Percentiles rank a stretch among this genome's conserved stretches.
phyloP scores from a whole-genome alignment of 129 eudicot species.

The Centrapalus pauciflorus region DNA sequence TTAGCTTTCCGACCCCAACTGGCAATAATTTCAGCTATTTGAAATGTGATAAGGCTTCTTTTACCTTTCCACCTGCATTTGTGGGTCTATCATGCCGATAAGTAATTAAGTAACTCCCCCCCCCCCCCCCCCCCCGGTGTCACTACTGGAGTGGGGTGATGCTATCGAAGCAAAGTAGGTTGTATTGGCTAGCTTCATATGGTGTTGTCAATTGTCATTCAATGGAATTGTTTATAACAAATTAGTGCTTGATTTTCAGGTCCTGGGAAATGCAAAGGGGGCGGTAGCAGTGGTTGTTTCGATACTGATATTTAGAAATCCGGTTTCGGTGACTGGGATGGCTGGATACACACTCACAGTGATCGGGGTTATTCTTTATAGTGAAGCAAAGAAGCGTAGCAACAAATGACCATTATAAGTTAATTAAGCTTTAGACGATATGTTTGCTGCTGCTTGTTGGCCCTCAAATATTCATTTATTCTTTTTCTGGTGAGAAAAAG shows the following conservation, averaged over 20 bases:
- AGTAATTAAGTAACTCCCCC: no score
- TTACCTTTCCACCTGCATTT: background rate
- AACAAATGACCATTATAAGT: constrained; percentile 34
- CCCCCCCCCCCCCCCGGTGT: no score
- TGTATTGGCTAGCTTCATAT: background rate
- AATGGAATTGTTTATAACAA: background rate
- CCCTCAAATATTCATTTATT: constrained; percentile 20
- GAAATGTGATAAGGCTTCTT: background rate
- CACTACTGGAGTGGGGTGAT: no score
- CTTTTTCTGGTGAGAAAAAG: constrained; percentile 7
- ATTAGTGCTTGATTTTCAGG: constrained; percentile 35
- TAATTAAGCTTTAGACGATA: constrained; percentile 8
- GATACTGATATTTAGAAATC: constrained; percentile 76
- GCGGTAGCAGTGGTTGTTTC: constrained; percentile 97
- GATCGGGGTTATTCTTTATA: constrained; percentile 80
- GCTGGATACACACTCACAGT: constrained; percentile 79
- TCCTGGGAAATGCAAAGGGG: constrained; percentile 92
- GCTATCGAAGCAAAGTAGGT: background rate
- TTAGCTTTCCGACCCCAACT: background rate
- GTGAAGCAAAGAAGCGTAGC: constrained; percentile 85
- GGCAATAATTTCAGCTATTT: background rate
- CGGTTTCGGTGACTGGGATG: constrained; percentile 95
- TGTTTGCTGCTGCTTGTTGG: background rate
- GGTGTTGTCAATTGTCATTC: background rate
- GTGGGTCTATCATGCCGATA: no score